A percentile compares a stretch with the other conserved stretches of the same genome.
Conservation (phyloP, 805 yeast species). For the Tetrapisispora taiwanensis region DNA sequence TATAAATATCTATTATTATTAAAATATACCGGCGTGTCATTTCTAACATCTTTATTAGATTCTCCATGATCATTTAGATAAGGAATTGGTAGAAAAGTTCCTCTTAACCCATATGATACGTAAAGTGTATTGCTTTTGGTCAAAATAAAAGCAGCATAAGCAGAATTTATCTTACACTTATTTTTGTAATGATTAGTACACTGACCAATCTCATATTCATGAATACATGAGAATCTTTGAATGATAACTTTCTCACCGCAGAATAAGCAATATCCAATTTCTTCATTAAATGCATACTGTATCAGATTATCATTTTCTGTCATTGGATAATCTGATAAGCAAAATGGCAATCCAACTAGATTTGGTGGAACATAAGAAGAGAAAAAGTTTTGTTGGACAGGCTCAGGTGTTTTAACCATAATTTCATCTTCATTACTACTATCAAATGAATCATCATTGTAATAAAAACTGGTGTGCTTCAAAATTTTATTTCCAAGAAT, state of each 20-base stretch:
- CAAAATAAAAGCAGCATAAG: constrained; percentile 22
- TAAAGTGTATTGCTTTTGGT: constrained; percentile 23
- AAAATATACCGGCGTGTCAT: constrained; percentile 62
- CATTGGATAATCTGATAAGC: constrained; percentile 7
- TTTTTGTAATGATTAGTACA: constrained; percentile 62
- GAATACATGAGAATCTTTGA: constrained; percentile 43
- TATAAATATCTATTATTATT: constrained; percentile 53
- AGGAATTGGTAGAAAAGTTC: constrained; percentile 78
- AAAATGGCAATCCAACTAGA: constrained; percentile 8
- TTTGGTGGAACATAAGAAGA: constrained; percentile 3
- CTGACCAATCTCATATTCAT: constrained; percentile 55
- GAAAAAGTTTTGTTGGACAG: neutral
- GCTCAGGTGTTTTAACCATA: neutral
- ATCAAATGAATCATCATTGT: neutral
- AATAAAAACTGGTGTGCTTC: neutral
- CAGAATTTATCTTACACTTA: constrained; percentile 37
- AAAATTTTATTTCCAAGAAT: neutral
- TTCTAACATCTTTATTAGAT: constrained; percentile 58
- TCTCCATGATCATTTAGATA: constrained; percentile 84
- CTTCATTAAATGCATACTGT: constrained; percentile 34
- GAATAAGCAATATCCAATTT: constrained; percentile 79
- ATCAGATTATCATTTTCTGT: constrained; percentile 27
- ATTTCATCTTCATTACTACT: neutral
- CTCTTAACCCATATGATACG: constrained; percentile 56
- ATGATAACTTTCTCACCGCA: constrained; percentile 63